Evolutionary conservation across 1,284 basidiomycete species (phyloP).

Genomic region (Malassezia nana): DNA sequence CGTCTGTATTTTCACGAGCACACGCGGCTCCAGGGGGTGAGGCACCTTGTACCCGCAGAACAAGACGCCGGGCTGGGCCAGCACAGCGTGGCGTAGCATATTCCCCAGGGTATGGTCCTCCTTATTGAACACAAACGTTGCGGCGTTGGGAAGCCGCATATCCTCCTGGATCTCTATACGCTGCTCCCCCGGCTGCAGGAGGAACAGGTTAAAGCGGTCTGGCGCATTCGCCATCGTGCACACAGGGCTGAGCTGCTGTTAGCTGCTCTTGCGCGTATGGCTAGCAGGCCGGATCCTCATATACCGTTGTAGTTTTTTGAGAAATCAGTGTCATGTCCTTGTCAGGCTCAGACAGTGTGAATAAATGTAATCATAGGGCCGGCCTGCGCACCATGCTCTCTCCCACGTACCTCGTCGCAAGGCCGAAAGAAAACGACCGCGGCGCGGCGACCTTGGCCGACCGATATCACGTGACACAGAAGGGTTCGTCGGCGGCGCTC

Average conservation of each 20-base stretch:
- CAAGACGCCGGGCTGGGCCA: constrained; percentile 51
- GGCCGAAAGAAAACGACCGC: background rate
- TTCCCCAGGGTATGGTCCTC: constrained; percentile 95
- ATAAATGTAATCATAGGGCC: constrained; percentile 38
- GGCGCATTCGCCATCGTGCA: constrained; percentile 63
- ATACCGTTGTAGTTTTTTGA: constrained; percentile 48
- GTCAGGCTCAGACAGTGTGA: constrained; percentile 40
- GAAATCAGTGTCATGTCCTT: constrained; percentile 23
- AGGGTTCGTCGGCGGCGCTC: background rate
- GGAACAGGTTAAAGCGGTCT: constrained; percentile 78
- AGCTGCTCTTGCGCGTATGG: background rate
- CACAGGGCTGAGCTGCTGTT: background rate
- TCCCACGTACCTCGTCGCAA: background rate
- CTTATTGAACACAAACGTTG: constrained; percentile 83
- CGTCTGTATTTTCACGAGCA: constrained; percentile 88
- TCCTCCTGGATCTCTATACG: constrained; percentile 84
- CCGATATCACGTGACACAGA: background rate
- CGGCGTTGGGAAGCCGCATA: constrained; percentile 92
- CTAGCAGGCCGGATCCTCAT: constrained; percentile 25
- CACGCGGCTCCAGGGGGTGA: constrained; percentile 86
- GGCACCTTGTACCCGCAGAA: constrained; percentile 98
- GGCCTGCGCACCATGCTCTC: background rate
- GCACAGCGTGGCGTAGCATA: constrained; percentile 67
- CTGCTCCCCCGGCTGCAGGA: constrained; percentile 83
- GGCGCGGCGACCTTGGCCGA: background rate